phyloP scores from a whole-genome alignment of 2,329 filamentous ascomycete genomes.

The Ophiostoma australiae region DNA sequence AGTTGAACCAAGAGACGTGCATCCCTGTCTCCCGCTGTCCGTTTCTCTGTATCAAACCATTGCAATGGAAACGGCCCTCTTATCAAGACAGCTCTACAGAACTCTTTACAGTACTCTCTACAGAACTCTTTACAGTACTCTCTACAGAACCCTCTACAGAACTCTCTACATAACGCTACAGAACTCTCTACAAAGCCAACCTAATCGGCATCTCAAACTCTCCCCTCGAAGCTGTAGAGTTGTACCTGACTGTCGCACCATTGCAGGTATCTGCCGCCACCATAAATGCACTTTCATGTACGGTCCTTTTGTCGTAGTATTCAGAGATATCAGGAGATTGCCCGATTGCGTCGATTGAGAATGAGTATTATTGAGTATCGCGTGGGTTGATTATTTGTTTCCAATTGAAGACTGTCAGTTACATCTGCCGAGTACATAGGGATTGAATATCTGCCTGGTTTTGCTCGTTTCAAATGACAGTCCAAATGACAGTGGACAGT shows the following conservation, averaged over 20 bases:
- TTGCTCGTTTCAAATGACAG: neutral
- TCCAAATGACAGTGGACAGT: neutral
- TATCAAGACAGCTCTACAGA: no score
- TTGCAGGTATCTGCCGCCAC: conserved; percentile 7
- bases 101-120: no score
- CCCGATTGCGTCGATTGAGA: neutral
- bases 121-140: no score
- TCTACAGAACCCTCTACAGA: no score
- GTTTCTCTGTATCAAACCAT: no score
- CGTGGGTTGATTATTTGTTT: neutral
- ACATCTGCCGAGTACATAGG: neutral
- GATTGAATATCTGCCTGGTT: neutral
- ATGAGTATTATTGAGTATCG: neutral
- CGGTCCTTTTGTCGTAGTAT: neutral
- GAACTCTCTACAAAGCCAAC: neutral
- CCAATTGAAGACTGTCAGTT: neutral
- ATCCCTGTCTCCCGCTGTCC: neutral
- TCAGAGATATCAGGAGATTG: neutral
- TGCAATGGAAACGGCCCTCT: no score
- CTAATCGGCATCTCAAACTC: neutral
- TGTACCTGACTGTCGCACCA: conserved; percentile 13
- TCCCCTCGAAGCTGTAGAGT: neutral
- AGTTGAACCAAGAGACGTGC: neutral
- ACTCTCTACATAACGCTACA: no score
- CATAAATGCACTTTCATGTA: neutral